phyloP scores from a whole-genome alignment of 2,329 filamentous ascomycete genomes.

The Exophiala oligosperma region DNA sequence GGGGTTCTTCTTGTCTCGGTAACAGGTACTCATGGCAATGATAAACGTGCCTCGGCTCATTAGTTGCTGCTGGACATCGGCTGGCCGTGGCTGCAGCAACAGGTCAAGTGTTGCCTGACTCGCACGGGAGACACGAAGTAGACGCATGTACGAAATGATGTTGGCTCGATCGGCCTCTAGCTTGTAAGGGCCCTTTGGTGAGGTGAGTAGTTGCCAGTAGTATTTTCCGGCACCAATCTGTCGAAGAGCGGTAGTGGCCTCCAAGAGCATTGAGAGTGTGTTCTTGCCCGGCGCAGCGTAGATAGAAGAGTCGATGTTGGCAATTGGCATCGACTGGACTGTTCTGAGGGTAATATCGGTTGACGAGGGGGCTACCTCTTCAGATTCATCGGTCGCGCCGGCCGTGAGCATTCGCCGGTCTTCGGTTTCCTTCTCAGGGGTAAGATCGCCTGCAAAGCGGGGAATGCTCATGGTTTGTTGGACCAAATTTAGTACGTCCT shows the following conservation, averaged over 20 bases:
- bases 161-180: constrained; percentile 72
- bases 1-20: constrained; percentile 74
- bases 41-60: constrained; percentile 59
- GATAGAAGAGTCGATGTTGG: constrained; percentile 5
- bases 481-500: constrained; percentile 73
- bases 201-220: constrained; percentile 77
- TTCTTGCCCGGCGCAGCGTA: constrained; percentile 53
- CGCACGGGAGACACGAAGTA: constrained; percentile 65
- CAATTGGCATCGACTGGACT: not conserved
- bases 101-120: constrained; percentile 62
- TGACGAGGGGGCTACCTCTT: not conserved
- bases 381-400: not conserved
- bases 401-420: not conserved
- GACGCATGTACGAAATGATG: constrained; percentile 66
- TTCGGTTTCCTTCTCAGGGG: not conserved
- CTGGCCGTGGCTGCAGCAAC: constrained; percentile 50
- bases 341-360: not conserved
- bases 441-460: not conserved
- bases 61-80: constrained; percentile 48
- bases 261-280: constrained; percentile 68
- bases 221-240: constrained; percentile 62
- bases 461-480: constrained; percentile 75
- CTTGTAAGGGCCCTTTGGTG: constrained; percentile 45
- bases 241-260: constrained; percentile 61
- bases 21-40: constrained; percentile 71